Base-by-base conservation (phyloP, 352 stramenopile species). In the Phytopythium kandeliae region DNA sequence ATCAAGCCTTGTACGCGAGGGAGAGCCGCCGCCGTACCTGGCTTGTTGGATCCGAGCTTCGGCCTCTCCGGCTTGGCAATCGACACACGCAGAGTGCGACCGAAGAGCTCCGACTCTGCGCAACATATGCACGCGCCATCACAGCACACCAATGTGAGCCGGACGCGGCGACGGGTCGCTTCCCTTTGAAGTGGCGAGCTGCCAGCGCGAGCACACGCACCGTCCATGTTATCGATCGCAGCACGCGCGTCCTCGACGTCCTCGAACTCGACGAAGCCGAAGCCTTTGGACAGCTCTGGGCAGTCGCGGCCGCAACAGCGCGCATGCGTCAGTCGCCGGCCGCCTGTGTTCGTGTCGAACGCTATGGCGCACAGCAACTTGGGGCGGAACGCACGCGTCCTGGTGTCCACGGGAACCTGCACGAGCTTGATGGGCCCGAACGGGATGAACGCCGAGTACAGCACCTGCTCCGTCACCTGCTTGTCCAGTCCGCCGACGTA, bases 141-240 rank as follows among this genome's bases (percentile, higher is more conserved):
- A 36, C n/a, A 11, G 36, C 3, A 37, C 1, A 4, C 2, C 26
- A 17, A 26, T 37, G 3, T 35, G 9, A 51, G 25, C 15, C 17
- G 6, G 30, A 19, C 0, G 17, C 11, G 4, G 3, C 43, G 1
- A 30, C n/a, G n/a, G 34, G 16, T 40, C 41, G 15, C 53, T 5
- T 15, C 28, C 4, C 28, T 10, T 31, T 9, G 28, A 9, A 4
- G 4, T 9, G 4, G 28, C 9, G 28, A 31, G 9, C 28, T 10
- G 4, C 4, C 28, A 31, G 28, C 28, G 28, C 4, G 9, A 31
- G 28, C 28, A 10, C 8, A 24, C 53, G 56, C 56, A 79, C 92
- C 90, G 56, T 98, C 86, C 91, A 98, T 97, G 70, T 98, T 98
- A 54, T 98, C 95, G 56, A 97, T 96, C 31, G 92, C 93, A 56